Base-by-base conservation (phyloP, 306 rosid genomes). In the Carpinus fangiana region DNA sequence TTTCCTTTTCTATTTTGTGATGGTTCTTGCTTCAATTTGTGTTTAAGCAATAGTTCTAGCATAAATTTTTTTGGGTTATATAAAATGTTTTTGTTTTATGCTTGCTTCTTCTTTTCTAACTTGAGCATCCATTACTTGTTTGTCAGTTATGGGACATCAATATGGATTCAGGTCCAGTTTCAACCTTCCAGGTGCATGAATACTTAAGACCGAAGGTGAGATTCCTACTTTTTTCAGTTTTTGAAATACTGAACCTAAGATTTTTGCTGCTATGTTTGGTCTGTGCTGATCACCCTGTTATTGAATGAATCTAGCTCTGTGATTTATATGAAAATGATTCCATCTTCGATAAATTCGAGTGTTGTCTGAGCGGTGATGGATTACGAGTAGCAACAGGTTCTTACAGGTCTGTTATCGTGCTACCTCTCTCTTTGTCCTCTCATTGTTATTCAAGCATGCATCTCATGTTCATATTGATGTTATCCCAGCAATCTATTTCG, bases 61-160 rank as follows among this genome's bases (percentile, higher is more conserved):
- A 28, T 13, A 12, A 21, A 2, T 41, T 1, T 16, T 13, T 52
- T 52, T 59, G 65, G n/a, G 65, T 28, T 59, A 11, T 59, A 23
- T 36, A 12, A 23, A 47, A 34, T 18, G 62, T 75, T 43, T 48
- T 50, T 38, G n/a, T 20, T 59, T 74, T 38, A 3, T 9, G 21
- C 56, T 74, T 20, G 64, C 36, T 12, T 26, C 77, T 53, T 76
- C 43, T 59, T 71, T 55, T 74, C 54, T 48, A 20, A 51, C 54
- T 46, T 59, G 54, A 47, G 48, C 72, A 17, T 18, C 11, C 61
- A 50, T 75, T 76, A 76, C 74, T 53, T 88, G 79, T 60, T 76
- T 84, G 46, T 80, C 96, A 96, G 99, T 87, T 96, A 83, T 96
- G 99, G 99, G 99, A 96, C 88, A 93, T 96, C 81, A 93, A 96